Percentiles rank a stretch among this genome's conserved stretches.
phyloP scores from a whole-genome alignment of 768 basidiomycete genomes.

The Mrakia blollopis region DNA sequence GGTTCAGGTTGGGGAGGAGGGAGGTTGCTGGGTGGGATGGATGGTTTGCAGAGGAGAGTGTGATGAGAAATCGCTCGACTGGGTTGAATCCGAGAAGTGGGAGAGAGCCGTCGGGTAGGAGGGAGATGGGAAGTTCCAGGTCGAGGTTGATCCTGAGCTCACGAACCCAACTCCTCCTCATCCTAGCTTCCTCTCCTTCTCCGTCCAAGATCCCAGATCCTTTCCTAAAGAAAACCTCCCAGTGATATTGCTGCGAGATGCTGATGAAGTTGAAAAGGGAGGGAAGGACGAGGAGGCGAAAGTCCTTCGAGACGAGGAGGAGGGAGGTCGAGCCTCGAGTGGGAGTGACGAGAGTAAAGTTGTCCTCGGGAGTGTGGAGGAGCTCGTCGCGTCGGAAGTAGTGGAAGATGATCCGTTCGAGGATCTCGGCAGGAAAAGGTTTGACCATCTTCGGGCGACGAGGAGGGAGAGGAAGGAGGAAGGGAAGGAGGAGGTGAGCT shows the following conservation, averaged over 20 bases:
- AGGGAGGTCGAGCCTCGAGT: not conserved
- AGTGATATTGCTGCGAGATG: not conserved
- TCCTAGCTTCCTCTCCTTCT: not conserved
- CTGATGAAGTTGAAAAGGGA: not conserved
- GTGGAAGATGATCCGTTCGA: too few relatives aligned
- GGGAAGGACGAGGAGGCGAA: not conserved
- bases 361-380: not conserved
- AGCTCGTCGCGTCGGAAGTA: too few relatives aligned
- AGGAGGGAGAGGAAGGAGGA: too few relatives aligned
- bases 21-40: too few relatives aligned
- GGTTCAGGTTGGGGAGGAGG: too few relatives aligned
- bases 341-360: not conserved
- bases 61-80: too few relatives aligned
- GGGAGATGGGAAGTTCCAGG: not conserved
- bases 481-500: too few relatives aligned
- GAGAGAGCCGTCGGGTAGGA: too few relatives aligned
- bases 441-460: too few relatives aligned
- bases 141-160: not conserved
- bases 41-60: too few relatives aligned
- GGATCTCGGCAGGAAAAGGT: too few relatives aligned
- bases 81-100: too few relatives aligned
- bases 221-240: not conserved
- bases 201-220: not conserved
- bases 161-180: not conserved
- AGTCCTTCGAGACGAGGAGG: not conserved